These are phyloP conservation scores for Colletotrichum lindemuthianum DNA, from an alignment of 2,329 filamentous ascomycete species.

Conservation along the genomic window DNA sequence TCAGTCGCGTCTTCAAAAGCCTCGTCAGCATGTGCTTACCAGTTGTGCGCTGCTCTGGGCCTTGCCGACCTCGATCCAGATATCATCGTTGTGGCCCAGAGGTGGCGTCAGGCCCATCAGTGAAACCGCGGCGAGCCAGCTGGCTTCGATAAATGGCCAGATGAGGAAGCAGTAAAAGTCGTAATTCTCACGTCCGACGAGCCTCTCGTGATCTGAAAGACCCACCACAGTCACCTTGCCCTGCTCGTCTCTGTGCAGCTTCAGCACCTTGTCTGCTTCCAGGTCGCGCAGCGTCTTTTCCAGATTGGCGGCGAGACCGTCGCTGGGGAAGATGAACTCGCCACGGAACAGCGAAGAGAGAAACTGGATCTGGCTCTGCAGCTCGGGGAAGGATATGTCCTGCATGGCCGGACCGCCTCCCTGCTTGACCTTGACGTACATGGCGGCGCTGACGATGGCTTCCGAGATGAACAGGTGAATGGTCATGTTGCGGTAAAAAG, in stretches of 20 bases:
- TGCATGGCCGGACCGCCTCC: constrained; percentile 88
- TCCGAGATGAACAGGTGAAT: constrained; percentile 98
- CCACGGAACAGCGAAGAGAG: constrained; percentile 93
- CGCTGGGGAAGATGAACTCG: constrained; percentile 95
- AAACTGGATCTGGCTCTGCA: constrained; percentile 85
- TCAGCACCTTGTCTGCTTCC: constrained; percentile 81
- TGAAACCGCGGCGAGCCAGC: constrained; percentile 90
- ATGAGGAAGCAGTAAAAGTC: constrained; percentile 99
- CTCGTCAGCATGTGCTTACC: constrained; percentile 55
- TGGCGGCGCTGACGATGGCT: constrained; percentile 85
- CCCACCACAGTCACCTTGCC: constrained; percentile 74
- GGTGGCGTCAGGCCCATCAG: constrained; percentile 88
- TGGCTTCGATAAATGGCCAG: constrained; percentile 97
- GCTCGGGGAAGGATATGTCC: constrained; percentile 77
- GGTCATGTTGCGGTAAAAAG: constrained; percentile 99
- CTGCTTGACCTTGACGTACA: constrained; percentile 91
- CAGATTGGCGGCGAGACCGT: constrained; percentile 83
- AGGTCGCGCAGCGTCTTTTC: constrained; percentile 81
- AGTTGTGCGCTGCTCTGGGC: constrained; percentile 85
- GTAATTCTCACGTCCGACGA: constrained; percentile 88
- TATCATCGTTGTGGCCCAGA: constrained; percentile 62
- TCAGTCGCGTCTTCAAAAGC: constrained; percentile 32
- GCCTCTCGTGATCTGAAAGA: constrained; percentile 79
- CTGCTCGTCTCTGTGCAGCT: constrained; percentile 66
- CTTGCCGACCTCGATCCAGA: constrained; percentile 82